Evolutionary conservation across 192 early-diverging fungal species (phyloP).

Genomic region (Coemansia sp.): DNA sequence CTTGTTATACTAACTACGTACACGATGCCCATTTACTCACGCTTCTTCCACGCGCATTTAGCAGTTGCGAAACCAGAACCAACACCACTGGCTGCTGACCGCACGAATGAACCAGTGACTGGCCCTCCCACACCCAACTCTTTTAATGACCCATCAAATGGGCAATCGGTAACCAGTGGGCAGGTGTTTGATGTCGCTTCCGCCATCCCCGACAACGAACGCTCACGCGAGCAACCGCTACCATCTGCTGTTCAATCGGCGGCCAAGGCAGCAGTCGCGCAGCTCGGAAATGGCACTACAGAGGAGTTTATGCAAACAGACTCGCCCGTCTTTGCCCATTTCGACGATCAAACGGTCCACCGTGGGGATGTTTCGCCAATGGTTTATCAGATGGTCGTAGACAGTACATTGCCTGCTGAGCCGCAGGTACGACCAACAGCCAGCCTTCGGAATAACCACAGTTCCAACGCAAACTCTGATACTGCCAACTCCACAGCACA

Average conservation of each 20-base stretch:
- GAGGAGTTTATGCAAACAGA: slow-evolving; percentile 21
- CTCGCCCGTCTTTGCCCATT: slow-evolving; percentile 26
- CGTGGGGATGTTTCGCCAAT: neutral
- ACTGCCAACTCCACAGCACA: slow-evolving; percentile 4
- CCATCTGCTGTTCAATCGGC: neutral
- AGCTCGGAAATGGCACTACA: neutral
- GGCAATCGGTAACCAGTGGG: neutral
- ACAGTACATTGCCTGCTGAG: slow-evolving; percentile 5
- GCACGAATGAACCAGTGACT: neutral
- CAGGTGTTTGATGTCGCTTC: neutral
- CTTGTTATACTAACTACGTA: neutral
- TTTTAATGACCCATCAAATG: slow-evolving; percentile 24
- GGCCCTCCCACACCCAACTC: slow-evolving; percentile 44
- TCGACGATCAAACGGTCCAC: slow-evolving; percentile 12
- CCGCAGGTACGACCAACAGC: neutral
- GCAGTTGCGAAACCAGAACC: neutral
- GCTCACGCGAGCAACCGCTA: neutral
- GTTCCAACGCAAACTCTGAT: neutral
- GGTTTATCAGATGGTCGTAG: neutral
- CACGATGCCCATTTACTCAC: slow-evolving; percentile 1
- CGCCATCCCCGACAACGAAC: neutral
- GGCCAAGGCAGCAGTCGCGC: neutral
- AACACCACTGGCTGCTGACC: neutral
- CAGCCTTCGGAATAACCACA: neutral
- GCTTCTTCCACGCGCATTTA: neutral